Base-by-base conservation (phyloP, 2,329 filamentous ascomycete genomes). In the Fusarium udum region DNA sequence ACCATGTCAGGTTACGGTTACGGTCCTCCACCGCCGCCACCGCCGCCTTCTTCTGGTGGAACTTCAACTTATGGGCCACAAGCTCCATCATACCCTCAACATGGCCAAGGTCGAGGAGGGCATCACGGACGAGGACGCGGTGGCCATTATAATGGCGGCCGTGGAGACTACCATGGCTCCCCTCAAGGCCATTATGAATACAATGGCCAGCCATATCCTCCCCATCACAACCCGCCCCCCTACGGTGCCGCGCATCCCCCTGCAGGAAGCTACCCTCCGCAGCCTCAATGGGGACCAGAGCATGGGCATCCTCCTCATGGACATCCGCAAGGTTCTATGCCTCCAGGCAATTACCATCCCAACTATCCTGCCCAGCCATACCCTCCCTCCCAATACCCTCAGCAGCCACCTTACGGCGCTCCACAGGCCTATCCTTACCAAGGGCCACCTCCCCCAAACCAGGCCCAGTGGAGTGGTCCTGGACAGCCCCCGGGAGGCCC, bases 351-450 rank as follows among this genome's bases (percentile, higher is more conserved):
- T 75, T 90, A 90, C 75, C 88, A 90, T 72, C 87, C 87, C 39
- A 89, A 88, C 79, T 91, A 89, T 77, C 85, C 88, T 43, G 86
- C 86, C 45, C 89, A 90, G 74, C 79, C 84, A 14, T 91, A 90
- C 66, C 80, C 80, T 37, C 78, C 80, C 49, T 64, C 83, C 31
- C 83, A 85, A 60, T 84, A 84, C 66, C 76, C 82, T 18, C 86
- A 86, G 68, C 85, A 85, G 59, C 81, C 84, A 42, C 79, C 83
- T 20, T 87, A 87, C 69, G 80, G 80, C 18, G 78, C 83, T 48
- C 80, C 83, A 34, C 83, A 83, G 60, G 79, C 80, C 40, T 84
- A 84, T 42, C 79, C 80, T 8, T 85, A 84, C 70, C 81, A 80
- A 56, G 77, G 77, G 15, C 81, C 81, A 45, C 79, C 82, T 48